Evolutionary conservation across 345 rosid species (phyloP).

Genomic region (Eutrema japonicum): DNA sequence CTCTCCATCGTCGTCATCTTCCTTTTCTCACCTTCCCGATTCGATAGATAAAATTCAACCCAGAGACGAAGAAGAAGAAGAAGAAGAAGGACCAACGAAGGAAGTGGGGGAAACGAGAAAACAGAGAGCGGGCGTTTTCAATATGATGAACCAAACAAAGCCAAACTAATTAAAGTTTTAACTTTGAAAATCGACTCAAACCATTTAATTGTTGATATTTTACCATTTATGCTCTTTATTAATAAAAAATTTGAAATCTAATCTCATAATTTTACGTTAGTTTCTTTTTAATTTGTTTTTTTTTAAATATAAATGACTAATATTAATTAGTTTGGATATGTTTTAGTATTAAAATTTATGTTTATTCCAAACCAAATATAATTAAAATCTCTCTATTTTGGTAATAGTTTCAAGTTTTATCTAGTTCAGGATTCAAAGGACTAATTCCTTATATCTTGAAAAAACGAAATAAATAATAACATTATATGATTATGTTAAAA

Average conservation of each 20-base stretch:
- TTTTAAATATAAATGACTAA: background rate
- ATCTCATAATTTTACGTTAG: background rate
- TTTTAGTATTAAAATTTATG: background rate
- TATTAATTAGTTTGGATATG: slow-evolving; percentile 9
- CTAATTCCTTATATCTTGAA: background rate
- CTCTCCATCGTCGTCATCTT: slow-evolving; percentile 86
- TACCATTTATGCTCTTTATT: background rate
- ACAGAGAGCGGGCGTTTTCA: slow-evolving; percentile 34
- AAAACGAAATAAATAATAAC: too few relatives aligned
- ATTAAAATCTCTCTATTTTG: background rate
- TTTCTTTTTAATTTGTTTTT: background rate
- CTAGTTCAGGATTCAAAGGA: background rate
- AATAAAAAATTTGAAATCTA: background rate
- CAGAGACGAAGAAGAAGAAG: background rate
- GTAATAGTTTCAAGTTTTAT: slow-evolving; percentile 8
- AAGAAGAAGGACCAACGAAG: background rate
- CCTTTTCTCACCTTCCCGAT: background rate
- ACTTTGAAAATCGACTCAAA: background rate
- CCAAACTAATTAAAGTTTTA: slow-evolving; percentile 10
- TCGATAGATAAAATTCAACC: background rate
- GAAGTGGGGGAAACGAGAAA: slow-evolving; percentile 7
- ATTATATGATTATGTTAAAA: background rate
- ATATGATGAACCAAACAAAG: slow-evolving; percentile 35
- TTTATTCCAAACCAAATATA: background rate
- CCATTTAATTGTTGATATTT: slow-evolving; percentile 2